Base-by-base conservation (phyloP, 78 protist genomes). In the Dictyostelium citrinum region DNA sequence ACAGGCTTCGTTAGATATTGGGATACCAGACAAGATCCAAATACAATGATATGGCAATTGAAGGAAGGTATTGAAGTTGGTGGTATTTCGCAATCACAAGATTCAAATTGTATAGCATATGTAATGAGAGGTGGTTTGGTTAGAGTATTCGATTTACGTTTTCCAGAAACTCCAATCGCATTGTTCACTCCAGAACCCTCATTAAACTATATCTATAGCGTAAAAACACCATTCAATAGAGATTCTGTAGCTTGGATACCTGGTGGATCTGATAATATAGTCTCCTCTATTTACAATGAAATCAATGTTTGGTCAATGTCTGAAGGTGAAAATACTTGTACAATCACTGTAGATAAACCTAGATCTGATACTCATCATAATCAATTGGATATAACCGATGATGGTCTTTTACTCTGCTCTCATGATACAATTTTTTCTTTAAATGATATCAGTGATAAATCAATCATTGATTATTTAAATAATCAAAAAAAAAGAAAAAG, bases 371-470 rank as follows among this genome's bases (percentile, higher is more conserved):
- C 3, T 55, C 24, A 55, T 55, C 64, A 55, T 20, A 33, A 33
- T 22, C 81, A 74, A 74, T 37, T 74, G 7, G 81, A 74, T 74
- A 74, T 74, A 9, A 74, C 81, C 3, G 81, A 74, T 10, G 55
- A 74, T 74, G 81, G 81, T 74, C 33, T 74, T 6, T 74, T 74
- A 39, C 29, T 74, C 6, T 74, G 81, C 6, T 20, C 31, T 12
- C n/a, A 39, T n/a, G 81, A 39, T 22, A 39, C 81, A 74, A 39
- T 74, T 20, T 74, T 6, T 24, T 17, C 51, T 41, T n/a, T 74
- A 33, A 74, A 74, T 74, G 81, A 74, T 74, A 33, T 74, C 0
- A 74, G 81, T 74, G 81, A 74, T 39, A 74, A 37, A n/a, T 74
- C 81, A 70, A 70, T 70, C 35, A 33, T 29, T 2, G 43, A 27